Conservation (phyloP, 2,329 filamentous ascomycete genomes). For the Fusarium solani-melongenae region DNA sequence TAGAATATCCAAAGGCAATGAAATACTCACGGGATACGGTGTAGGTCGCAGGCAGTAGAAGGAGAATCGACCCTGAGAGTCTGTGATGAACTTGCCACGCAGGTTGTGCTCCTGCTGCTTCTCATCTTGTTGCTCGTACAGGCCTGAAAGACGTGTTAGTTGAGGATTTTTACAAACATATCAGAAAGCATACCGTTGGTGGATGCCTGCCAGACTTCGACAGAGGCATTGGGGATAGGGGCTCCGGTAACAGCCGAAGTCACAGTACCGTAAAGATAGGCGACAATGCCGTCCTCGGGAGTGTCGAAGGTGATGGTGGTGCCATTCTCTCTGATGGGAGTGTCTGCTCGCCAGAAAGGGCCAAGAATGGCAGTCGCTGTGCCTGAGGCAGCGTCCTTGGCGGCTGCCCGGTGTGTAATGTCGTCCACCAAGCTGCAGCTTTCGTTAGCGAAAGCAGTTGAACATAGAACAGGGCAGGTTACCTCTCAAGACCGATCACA, state of each 20-base stretch:
- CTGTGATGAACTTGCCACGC: slow-evolving; percentile 77
- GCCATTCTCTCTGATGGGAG: slow-evolving; percentile 77
- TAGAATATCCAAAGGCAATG: background rate
- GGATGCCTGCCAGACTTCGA: slow-evolving; percentile 85
- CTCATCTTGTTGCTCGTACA: slow-evolving; percentile 79
- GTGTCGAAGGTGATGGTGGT: slow-evolving; percentile 70
- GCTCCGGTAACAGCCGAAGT: slow-evolving; percentile 68
- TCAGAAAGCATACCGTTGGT: slow-evolving; percentile 66
- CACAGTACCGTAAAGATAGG: slow-evolving; percentile 72
- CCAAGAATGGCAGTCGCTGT: slow-evolving; percentile 85
- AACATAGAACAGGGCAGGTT: background rate
- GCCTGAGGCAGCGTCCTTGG: slow-evolving; percentile 56
- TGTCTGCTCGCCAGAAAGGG: slow-evolving; percentile 83
- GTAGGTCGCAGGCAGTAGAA: slow-evolving; percentile 72
- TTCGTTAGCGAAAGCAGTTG: background rate
- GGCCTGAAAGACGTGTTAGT: slow-evolving; percentile 40
- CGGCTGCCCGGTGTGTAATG: slow-evolving; percentile 74
- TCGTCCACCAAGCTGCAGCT: slow-evolving; percentile 74
- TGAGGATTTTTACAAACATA: rapidly evolving
- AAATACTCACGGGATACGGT: slow-evolving; percentile 57
- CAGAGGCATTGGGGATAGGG: slow-evolving; percentile 71
- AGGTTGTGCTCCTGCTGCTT: slow-evolving; percentile 79
- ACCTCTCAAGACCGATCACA: slow-evolving; percentile 78
- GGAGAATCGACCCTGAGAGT: slow-evolving; percentile 71
- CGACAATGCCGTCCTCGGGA: slow-evolving; percentile 61